phyloP scores from a whole-genome alignment of 1,284 basidiomycete species.

The Coniferiporia sulphurascens region DNA sequence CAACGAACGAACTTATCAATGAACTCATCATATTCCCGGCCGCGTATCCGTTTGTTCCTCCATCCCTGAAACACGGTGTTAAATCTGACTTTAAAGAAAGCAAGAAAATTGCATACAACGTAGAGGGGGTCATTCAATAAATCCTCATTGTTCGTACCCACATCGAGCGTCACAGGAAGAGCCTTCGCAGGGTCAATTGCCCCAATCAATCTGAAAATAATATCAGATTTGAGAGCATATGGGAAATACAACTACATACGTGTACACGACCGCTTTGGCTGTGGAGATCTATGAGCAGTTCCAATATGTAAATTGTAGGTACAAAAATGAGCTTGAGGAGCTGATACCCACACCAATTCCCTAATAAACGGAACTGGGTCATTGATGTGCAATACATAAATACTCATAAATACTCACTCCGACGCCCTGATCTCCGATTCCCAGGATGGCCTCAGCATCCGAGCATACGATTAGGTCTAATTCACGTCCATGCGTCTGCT shows the following conservation, averaged over 20 bases:
- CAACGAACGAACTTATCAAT: conserved; percentile 50
- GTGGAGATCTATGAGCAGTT: conserved; percentile 60
- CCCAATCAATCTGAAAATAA: conserved; percentile 55
- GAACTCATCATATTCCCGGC: conserved; percentile 62
- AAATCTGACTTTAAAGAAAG: neutral
- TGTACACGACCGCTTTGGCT: conserved; percentile 85
- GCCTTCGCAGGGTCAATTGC: conserved; percentile 73
- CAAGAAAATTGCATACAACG: conserved; percentile 41
- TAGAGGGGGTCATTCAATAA: conserved; percentile 63
- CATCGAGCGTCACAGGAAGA: conserved; percentile 66
- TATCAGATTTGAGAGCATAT: neutral
- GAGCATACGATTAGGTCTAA: conserved; percentile 77
- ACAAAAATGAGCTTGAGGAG: neutral
- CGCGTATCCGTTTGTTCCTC: conserved; percentile 55
- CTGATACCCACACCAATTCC: conserved; percentile 40
- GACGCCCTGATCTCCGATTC: conserved; percentile 76
- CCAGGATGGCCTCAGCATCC: conserved; percentile 80
- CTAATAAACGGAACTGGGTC: conserved; percentile 23
- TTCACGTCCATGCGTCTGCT: conserved; percentile 54
- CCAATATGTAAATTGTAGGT: conserved; percentile 3
- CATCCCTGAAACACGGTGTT: conserved; percentile 46
- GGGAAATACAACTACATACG: conserved; percentile 36
- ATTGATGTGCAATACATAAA: neutral
- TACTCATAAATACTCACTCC: conserved; percentile 39
- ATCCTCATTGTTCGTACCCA: conserved; percentile 71